Percentiles rank a stretch among this genome's conserved stretches.
Conservation (phyloP, 2,329 filamentous ascomycete species). For the Penicillium sp. region DNA sequence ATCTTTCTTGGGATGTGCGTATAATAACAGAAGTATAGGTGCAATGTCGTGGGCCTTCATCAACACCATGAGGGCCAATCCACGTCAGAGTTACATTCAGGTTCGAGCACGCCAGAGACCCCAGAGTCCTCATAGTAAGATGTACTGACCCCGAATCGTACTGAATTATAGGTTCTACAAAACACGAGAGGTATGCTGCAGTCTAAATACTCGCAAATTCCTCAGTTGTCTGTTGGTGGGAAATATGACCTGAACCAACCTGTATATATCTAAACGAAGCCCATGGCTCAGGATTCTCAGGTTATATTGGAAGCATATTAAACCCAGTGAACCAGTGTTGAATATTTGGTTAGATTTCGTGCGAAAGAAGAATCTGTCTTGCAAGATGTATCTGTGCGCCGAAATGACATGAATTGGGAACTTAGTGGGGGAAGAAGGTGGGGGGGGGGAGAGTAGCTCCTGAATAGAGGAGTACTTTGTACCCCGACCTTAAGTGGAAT, state of each 20-base stretch:
- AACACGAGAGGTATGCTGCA: slow-evolving; percentile 29
- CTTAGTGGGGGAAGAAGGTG: no score
- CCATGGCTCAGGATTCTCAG: no score
- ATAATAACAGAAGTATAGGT: neutral
- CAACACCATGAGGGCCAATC: neutral
- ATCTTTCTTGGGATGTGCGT: neutral
- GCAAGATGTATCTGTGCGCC: no score
- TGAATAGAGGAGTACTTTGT: no score
- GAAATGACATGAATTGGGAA: no score
- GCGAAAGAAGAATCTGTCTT: no score
- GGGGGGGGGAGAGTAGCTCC: no score
- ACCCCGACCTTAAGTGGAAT: no score
- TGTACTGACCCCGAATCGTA: neutral
- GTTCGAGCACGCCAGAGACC: neutral
- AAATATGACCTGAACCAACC: slow-evolving; percentile 26
- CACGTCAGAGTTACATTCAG: neutral
- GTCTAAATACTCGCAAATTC: slow-evolving; percentile 31
- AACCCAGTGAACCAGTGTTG: no score
- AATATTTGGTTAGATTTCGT: no score
- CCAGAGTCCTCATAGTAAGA: neutral
- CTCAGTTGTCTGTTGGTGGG: slow-evolving; percentile 30
- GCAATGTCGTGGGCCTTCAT: neutral
- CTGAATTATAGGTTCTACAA: slow-evolving; percentile 25
- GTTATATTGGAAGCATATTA: no score
- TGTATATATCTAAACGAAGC: neutral